Conservation (phyloP, 2,329 filamentous ascomycete species). For the Aspergillus intermedius region DNA sequence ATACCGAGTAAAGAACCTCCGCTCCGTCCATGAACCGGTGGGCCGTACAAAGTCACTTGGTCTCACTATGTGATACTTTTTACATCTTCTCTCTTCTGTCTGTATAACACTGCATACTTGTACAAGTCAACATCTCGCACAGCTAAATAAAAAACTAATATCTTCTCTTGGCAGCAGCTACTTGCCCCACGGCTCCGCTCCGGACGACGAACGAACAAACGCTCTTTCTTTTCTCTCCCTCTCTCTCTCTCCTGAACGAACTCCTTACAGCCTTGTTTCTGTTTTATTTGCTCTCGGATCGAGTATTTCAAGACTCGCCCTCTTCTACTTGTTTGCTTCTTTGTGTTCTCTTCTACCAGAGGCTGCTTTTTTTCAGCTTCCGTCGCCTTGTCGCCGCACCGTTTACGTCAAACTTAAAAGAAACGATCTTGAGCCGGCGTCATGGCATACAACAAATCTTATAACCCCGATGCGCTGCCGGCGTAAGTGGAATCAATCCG, state of each 20-base stretch:
- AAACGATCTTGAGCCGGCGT: conserved; percentile 5
- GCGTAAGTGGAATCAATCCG: conserved; percentile 54
- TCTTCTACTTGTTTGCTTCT: neutral
- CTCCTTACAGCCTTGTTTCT: neutral
- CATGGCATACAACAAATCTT: conserved; percentile 92
- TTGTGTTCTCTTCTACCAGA: neutral
- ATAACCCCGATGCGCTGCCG: conserved; percentile 91
- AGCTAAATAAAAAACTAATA: too few relatives aligned
- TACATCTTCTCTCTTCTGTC: too few relatives aligned
- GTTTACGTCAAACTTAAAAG: conserved; percentile 18
- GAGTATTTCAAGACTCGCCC: neutral
- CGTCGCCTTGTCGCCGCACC: neutral
- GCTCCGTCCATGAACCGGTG: neutral
- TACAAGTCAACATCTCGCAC: too few relatives aligned
- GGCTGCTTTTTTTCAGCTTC: neutral
- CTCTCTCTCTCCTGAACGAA: conserved; percentile 4
- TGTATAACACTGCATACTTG: too few relatives aligned
- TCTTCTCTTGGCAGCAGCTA: conserved; percentile 9
- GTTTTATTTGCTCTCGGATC: neutral
- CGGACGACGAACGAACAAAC: conserved; percentile 3
- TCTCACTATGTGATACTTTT: too few relatives aligned
- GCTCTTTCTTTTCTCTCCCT: neutral
- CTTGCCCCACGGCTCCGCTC: conserved; percentile 21
- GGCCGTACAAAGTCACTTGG: too few relatives aligned
- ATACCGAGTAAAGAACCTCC: neutral